Evolutionary conservation across 345 rosid genomes (phyloP), one percentile per base, ranked within the genome.

Genomic region (Moricandia moricandioides): DNA sequence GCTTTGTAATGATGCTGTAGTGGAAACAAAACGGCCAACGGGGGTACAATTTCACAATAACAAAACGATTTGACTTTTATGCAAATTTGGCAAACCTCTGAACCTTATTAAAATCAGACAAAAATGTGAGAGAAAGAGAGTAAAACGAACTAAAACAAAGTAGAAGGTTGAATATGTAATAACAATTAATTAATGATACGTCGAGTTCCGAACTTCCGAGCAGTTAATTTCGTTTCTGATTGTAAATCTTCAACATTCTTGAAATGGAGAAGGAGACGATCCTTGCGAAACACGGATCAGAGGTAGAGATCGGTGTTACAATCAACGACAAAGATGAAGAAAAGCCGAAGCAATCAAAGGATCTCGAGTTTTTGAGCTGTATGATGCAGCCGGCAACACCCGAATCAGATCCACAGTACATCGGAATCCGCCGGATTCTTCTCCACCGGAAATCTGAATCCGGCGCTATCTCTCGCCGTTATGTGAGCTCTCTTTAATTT

Each of bases 381-480:
- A 79, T 89, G 86, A 88, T 95, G 78, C 97, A 95, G 33, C 93
- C 99, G 1, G 59, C 67, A 27, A 78, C 76, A 54, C 8, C 90
- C 59, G 87, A 88, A 64, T 85, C 84, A 72, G 91, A 86, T 86
- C 90, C 88, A 14, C 81, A 77, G 7, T 95, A 90, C 62, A 30
- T 89, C 77, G 97, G 92, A 71, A 75, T 88, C 56, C 97, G 99
- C 43, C 96, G 97, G 12, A 83, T 95, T 65, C 93, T 95, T 71
- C 97, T 95, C 61, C 86, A 78, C 61, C 87, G 91, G 39, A 91
- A 95, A 81, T 85, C 92, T 21, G 85, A 86, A 43, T 83, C 92
- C 40, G 91, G 93, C 65, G 67, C 47, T 37, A 76, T 80, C 61
- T 35, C 67, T 78, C 88, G 90, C 65, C 97, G 97, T 67, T 59